These are phyloP conservation scores for Chaetomium globosum DNA, from an alignment of 2,329 filamentous ascomycete genomes.

Conservation along the genomic window DNA sequence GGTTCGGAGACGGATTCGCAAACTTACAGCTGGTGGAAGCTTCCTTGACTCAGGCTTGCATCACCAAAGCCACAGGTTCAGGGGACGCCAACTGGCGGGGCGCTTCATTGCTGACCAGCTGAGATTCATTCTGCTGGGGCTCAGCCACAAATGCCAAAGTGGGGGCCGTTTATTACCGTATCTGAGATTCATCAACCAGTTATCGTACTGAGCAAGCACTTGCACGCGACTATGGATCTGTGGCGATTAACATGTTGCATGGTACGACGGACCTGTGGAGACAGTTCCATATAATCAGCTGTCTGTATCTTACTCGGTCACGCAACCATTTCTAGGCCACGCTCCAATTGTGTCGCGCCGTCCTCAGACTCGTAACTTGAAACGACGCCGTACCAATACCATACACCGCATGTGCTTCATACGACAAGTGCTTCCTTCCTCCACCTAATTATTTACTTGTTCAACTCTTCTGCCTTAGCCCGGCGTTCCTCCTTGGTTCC, in stretches of 20 bases:
- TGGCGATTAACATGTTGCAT: not conserved
- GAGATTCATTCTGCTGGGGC: not conserved
- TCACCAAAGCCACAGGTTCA: slow-evolving; percentile 6
- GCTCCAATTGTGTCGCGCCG: not conserved
- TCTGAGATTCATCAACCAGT: not conserved
- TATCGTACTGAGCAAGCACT: not conserved
- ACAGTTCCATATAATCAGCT: not conserved
- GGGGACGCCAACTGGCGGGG: slow-evolving; percentile 4
- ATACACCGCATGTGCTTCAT: not conserved
- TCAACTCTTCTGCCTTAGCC: slow-evolving; percentile 66
- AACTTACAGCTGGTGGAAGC: not conserved
- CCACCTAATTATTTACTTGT: slow-evolving; percentile 49
- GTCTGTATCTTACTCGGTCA: not conserved
- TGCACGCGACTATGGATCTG: not conserved
- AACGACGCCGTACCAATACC: not conserved
- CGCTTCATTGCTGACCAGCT: not conserved
- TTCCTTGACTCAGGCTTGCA: slow-evolving; percentile 19
- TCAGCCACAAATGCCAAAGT: slow-evolving; percentile 8
- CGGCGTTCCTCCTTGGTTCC: slow-evolving; percentile 69
- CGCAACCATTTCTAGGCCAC: not conserved
- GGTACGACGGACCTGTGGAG: not conserved
- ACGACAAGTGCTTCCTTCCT: not conserved
- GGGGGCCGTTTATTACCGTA: not conserved
- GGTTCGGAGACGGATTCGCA: not conserved
- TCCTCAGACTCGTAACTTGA: not conserved